These are phyloP conservation scores for Podospora pseudocomata DNA, from an alignment of 495 filamentous ascomycete species.

Conservation along the genomic window DNA sequence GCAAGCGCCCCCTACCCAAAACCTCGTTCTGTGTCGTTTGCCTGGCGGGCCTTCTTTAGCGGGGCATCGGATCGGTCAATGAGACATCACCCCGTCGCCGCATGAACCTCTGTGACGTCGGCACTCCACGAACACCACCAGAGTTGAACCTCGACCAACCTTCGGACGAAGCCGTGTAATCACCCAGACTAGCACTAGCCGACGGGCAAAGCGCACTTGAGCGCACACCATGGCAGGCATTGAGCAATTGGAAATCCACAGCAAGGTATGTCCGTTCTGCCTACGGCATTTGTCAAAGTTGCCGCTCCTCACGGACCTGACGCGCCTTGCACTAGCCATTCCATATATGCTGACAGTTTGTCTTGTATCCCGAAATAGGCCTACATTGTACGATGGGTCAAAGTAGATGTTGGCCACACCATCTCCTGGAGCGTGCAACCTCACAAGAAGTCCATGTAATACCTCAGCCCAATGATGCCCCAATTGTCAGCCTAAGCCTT, in stretches of 20 bases:
- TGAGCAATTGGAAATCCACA: constrained; percentile 96
- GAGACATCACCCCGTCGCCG: not conserved
- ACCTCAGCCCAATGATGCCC: constrained; percentile 1
- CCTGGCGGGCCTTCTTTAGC: not conserved
- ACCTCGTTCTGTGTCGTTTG: not conserved
- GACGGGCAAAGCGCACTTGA: not conserved
- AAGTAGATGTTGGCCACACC: constrained; percentile 80
- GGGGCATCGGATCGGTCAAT: not conserved
- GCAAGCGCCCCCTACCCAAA: not conserved
- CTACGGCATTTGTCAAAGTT: not conserved
- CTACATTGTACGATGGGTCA: constrained; percentile 96
- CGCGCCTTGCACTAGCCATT: not conserved
- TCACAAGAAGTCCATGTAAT: constrained; percentile 88
- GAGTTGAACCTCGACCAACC: not conserved
- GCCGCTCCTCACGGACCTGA: not conserved
- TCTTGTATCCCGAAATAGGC: constrained; percentile 54
- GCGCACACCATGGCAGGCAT: constrained; percentile 71
- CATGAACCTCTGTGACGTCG: not conserved
- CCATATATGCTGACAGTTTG: not conserved
- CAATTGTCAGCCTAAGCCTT: not conserved
- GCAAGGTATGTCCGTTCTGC: constrained; percentile 64
- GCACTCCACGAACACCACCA: not conserved
- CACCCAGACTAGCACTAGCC: not conserved
- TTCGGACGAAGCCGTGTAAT: not conserved
- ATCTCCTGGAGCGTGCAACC: constrained; percentile 98